Evolutionary conservation across 2,329 filamentous ascomycete genomes (phyloP), one percentile per base, ranked within the genome.

Genomic region (Sclerotinia sclerotiorum): DNA sequence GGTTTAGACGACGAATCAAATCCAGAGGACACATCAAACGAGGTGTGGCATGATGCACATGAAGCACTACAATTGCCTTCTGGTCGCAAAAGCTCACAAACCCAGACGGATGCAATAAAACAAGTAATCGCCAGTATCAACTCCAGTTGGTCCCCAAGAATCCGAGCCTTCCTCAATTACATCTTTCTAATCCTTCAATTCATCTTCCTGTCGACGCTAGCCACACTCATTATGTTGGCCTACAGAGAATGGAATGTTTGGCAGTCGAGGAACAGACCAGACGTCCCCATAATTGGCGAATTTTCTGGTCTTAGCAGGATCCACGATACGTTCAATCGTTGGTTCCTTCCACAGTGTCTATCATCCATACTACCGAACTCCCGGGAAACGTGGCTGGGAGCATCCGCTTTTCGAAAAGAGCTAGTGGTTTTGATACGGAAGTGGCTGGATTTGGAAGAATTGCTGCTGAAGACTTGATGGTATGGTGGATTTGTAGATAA

Each of bases 391-490:
- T 63, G 60, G 60, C 8, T 63, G n/a, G 32, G 24, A 49, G n/a
- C 32, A 3, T 46, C 65, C 10, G 44, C 29, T 19, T 58, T 63
- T 51, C 32, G 60, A 35, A 21, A 32, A 29, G 54, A 67, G 46
- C 44, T 67, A 32, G 19, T 44, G 35, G 21, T 19, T 5, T 42
- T 67, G 15, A 46, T 62, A 42, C 55, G 61, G n/a, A 67, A 49
- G 15, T 67, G 65, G 65, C 24, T 67, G 19, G 65, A 67, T 44
- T 35, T 58, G 21, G 55, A 67, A 29, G 48, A 61, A 52, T 60
- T 46, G 35, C 13, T 63, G 32, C 27, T 63, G n/a, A 49, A 49
- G 5, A 5, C 60, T 63, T 51, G 10, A 39, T 49, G 29, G 13
- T 32, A 6, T 7, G 21, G 24, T 61, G 17, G 4, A 46, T 24